Evolutionary conservation across 2,329 filamentous ascomycete species (phyloP).

Genomic region (Aspergillus sp.): DNA sequence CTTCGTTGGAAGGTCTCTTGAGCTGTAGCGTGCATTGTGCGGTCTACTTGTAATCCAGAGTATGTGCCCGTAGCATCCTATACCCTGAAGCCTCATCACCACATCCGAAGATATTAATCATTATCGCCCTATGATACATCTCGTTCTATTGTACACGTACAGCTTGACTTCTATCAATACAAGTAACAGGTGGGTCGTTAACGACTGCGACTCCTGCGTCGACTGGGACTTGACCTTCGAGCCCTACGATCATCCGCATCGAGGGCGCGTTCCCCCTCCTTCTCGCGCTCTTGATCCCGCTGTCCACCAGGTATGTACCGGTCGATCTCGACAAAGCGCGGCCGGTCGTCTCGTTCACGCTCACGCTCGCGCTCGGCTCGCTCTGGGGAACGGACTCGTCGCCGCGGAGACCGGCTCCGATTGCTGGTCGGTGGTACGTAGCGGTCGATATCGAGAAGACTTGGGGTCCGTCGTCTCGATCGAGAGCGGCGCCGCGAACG

Average conservation of each 20-base stretch:
- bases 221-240: conserved; percentile 19
- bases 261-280: conserved; percentile 13
- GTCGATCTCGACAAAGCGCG: conserved; percentile 41
- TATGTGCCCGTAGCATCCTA: too few relatives aligned
- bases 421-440: conserved; percentile 42
- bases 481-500: conserved; percentile 32
- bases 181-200: conserved; percentile 2
- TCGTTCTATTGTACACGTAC: conserved; percentile 5
- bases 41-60: too few relatives aligned
- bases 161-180: not conserved
- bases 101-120: not conserved
- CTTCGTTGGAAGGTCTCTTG: not conserved
- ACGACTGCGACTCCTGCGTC: conserved; percentile 25
- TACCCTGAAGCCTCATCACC: too few relatives aligned
- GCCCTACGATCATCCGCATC: conserved; percentile 23
- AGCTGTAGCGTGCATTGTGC: not conserved
- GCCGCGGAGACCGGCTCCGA: conserved; percentile 41
- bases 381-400: conserved; percentile 37
- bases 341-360: conserved; percentile 20
- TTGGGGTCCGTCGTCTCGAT: conserved; percentile 28
- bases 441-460: conserved; percentile 42
- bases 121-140: conserved; percentile 1
- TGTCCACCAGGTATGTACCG: conserved; percentile 45
- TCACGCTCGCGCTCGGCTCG: conserved; percentile 29
- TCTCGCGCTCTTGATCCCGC: conserved; percentile 19